Evolutionary conservation across 768 basidiomycete species (phyloP), one percentile per base, ranked within the genome.

Genomic region (Filobasidium wieringae): DNA sequence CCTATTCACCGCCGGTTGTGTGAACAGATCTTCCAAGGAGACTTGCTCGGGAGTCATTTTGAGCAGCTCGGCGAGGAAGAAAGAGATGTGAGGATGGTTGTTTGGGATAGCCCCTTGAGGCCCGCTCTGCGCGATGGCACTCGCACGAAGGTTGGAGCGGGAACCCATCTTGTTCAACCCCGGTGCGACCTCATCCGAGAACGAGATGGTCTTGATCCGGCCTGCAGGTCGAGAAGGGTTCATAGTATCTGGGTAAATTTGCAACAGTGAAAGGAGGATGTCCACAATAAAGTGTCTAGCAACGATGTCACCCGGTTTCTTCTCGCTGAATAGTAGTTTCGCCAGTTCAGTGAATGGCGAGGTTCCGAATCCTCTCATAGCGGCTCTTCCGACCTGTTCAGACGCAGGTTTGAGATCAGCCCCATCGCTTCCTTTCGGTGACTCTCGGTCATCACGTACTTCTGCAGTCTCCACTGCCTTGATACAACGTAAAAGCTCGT

Each of bases 281-380:
- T 97, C 95, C 40, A 87, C 76, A 34, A 99, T 92, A 55, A 96
- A 80, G 67, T 92, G 89, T 32, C 92, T 83, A 4, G 88, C 85
- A 3, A 83, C 81, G 8, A 97, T 79, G 36, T 99, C 95, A 41
- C 95, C 95, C 0, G 95, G 95, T 71, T 92, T 95, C 78, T 97
- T 97, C 77, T 97, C 93, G 3, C 91, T 93, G 73, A 88, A 97
- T 1, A 97, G 78, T 15, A 97, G 79, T 8, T 82, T 76, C 17
- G 92, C 79, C 29, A 99, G 78, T 61, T 92, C 86, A 4, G 79
- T 78, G 70, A 89, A 96, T 0, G 93, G 95, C 0, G 85, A 83
- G 0, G 92, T 91, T 58, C 86, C 86, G 30, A 84, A 85, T 65
- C 82, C 84, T n/a, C 90, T 84, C 11, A 99, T 80, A 4, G 95